These are phyloP conservation scores for Fusarium staphyleae DNA, from an alignment of 2,329 filamentous ascomycete genomes.

Conservation along the genomic window DNA sequence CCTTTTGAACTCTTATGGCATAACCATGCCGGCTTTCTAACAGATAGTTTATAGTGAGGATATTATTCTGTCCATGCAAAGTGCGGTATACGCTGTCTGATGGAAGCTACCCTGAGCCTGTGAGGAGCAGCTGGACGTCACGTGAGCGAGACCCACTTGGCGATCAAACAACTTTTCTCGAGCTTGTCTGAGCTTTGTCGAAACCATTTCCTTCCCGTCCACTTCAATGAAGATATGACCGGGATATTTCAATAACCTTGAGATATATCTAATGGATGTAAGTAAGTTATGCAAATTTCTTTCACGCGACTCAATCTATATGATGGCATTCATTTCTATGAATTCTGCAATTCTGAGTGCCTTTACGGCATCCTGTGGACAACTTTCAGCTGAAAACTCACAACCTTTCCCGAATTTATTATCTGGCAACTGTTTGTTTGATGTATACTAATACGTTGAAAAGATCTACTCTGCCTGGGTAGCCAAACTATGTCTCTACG, in stretches of 20 bases:
- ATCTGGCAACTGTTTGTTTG: neutral
- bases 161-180: conserved; percentile 16
- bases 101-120: too few species aligned
- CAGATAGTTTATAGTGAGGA: too few species aligned
- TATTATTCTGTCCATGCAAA: too few species aligned
- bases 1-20: too few species aligned
- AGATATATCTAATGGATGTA: neutral
- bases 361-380: conserved; percentile 44
- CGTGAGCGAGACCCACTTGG: conserved; percentile 21
- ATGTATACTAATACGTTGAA: conserved; percentile 18
- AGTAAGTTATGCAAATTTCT: conserved; percentile 24
- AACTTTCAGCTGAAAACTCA: conserved; percentile 40
- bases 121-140: conserved; percentile 17
- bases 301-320: conserved; percentile 19
- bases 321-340: conserved; percentile 51
- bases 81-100: too few species aligned
- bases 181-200: neutral
- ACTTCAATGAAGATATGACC: too few species aligned
- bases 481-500: conserved; percentile 46
- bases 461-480: conserved; percentile 2
- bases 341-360: conserved; percentile 60
- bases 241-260: too few species aligned
- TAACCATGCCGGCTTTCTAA: too few species aligned
- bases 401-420: conserved; percentile 3
- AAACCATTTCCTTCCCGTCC: neutral